Percentiles rank a stretch among this genome's conserved stretches.
Evolutionary conservation across 2,329 filamentous ascomycete genomes (phyloP).

Genomic region (Hypomyces perniciosus): DNA sequence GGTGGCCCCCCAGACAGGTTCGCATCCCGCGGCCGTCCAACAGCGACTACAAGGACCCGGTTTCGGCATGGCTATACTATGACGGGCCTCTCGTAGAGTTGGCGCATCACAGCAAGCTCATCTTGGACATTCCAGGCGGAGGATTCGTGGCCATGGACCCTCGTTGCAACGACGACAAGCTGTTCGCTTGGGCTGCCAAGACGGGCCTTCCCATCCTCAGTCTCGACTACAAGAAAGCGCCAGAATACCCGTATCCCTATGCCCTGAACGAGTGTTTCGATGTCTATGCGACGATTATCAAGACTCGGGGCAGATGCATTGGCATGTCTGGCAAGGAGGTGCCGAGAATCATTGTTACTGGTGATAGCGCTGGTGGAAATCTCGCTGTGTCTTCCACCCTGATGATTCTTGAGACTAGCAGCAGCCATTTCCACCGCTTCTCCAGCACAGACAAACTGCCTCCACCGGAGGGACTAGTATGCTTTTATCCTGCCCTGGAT

Average conservation of each 20-base stretch:
- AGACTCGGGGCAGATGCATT: slow-evolving; percentile 36
- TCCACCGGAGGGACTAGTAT: slow-evolving; percentile 69
- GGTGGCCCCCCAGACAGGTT: slow-evolving; percentile 74
- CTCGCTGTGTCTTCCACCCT: slow-evolving; percentile 64
- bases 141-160: slow-evolving; percentile 97
- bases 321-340: slow-evolving; percentile 35
- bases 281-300: slow-evolving; percentile 34
- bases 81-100: slow-evolving; percentile 78
- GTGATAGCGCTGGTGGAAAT: slow-evolving; percentile 46
- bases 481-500: slow-evolving; percentile 86
- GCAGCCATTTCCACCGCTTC: slow-evolving; percentile 30
- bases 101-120: slow-evolving; percentile 67
- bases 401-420: slow-evolving; percentile 78
- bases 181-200: slow-evolving; percentile 86
- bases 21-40: slow-evolving; percentile 74
- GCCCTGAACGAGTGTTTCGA: slow-evolving; percentile 46
- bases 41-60: slow-evolving; percentile 77
- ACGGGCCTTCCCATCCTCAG: slow-evolving; percentile 85
- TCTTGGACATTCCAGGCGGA: slow-evolving; percentile 87
- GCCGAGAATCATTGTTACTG: slow-evolving; percentile 39
- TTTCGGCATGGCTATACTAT: slow-evolving; percentile 88
- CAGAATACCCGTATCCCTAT: slow-evolving; percentile 44
- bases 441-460: slow-evolving; percentile 52
- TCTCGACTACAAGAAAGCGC: slow-evolving; percentile 67
- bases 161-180: slow-evolving; percentile 87